phyloP scores from a whole-genome alignment of 306 rosid species.

The Erythrophleum fordii region DNA sequence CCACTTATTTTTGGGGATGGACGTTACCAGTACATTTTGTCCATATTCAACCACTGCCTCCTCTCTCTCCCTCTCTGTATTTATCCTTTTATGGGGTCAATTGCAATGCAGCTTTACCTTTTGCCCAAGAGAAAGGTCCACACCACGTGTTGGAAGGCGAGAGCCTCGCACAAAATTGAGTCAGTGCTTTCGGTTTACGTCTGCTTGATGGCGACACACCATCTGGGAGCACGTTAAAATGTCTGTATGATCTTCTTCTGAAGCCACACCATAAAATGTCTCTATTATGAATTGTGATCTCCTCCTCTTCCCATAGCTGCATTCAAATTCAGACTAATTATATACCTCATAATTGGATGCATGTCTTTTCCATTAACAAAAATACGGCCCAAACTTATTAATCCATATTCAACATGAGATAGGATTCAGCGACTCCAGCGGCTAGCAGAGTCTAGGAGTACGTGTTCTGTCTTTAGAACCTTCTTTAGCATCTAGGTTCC shows the following conservation, averaged over 20 bases:
- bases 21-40: background rate
- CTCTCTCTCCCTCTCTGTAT: background rate
- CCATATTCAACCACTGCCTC: background rate
- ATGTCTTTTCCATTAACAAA: background rate
- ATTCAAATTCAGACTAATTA: background rate
- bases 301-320: background rate
- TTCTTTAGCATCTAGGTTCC: background rate
- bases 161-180: background rate
- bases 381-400: conserved; percentile 2
- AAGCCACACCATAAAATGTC: too few relatives aligned
- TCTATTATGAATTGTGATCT: too few relatives aligned
- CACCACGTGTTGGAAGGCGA: conserved; percentile 31
- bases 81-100: conserved; percentile 10
- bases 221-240: conserved; percentile 34
- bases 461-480: background rate
- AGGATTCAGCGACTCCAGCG: background rate
- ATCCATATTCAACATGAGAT: background rate
- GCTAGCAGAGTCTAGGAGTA: background rate
- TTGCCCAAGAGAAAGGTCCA: conserved; percentile 29
- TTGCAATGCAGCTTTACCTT: background rate
- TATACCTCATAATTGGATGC: background rate
- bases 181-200: background rate
- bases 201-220: conserved; percentile 42
- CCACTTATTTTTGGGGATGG: background rate
- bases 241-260: background rate